Evolutionary conservation across 768 basidiomycete genomes (phyloP).

Genomic region (Mycena indigotica): DNA sequence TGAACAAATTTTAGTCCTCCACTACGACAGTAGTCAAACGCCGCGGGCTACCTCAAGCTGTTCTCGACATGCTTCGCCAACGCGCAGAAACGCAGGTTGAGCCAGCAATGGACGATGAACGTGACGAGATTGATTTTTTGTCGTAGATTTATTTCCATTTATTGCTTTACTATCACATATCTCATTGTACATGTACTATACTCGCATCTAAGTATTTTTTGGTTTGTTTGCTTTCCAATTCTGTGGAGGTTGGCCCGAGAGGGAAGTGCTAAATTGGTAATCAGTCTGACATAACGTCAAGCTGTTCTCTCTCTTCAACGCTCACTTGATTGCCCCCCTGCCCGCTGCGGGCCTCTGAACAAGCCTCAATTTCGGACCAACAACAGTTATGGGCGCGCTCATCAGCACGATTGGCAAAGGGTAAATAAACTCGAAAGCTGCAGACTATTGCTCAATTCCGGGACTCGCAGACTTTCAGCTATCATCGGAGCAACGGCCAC

Average conservation of each 20-base stretch:
- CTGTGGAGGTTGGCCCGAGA: not conserved
- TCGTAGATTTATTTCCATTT: slow-evolving; percentile 8
- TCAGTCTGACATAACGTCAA: no score
- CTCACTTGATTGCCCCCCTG: no score
- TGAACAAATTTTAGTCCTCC: not conserved
- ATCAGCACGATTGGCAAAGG: not conserved
- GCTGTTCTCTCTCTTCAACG: not conserved
- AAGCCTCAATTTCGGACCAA: not conserved
- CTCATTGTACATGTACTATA: not conserved
- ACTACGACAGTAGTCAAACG: not conserved
- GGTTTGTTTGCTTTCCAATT: not conserved
- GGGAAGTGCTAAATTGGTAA: not conserved
- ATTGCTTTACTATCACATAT: not conserved
- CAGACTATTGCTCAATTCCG: not conserved
- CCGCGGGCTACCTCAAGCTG: slow-evolving; percentile 13
- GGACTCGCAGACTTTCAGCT: not conserved
- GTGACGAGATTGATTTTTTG: slow-evolving; percentile 21
- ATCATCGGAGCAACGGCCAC: not conserved
- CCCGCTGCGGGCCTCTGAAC: not conserved
- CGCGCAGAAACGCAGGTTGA: not conserved
- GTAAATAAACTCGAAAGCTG: not conserved
- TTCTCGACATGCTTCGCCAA: slow-evolving; percentile 12
- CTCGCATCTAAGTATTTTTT: not conserved
- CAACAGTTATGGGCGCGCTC: not conserved
- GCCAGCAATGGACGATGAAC: slow-evolving; percentile 9